Evolutionary conservation across 2,329 filamentous ascomycete species (phyloP), one percentile per base, ranked within the genome.

Genomic region (Knufia petricola): DNA sequence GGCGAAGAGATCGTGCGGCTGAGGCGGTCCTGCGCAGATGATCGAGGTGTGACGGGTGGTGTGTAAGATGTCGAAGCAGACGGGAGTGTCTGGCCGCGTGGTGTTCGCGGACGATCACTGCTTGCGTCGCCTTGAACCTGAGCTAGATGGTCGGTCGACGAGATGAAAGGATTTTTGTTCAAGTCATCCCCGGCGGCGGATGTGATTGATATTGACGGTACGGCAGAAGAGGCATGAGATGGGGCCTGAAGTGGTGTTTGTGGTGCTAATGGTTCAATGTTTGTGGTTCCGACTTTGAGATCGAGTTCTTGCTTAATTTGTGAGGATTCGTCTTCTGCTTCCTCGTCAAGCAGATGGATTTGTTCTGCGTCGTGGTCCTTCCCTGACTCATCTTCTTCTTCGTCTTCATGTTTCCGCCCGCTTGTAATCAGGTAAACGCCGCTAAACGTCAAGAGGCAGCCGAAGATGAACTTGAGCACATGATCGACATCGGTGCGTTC

Each of bases 391-490:
- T 78, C 77, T 38, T 80, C 77, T 23, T 67, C 50, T 12, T 77
- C 71, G 15, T 76, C 76, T 9, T 73, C 68, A 12, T 66, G 69
- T 44, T 77, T 71, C 57, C 89, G 77, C 47, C 87, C 88, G 60
- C 85, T 94, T 1, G 92, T 96, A 61, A 98, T 95, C 57, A 95
- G 77, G 67, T 92, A 96, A n/a, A 98, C 92, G 8, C 92, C 92
- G 51, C 90, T 81, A 65, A 98, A 98, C 1, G 92, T 98, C 55
- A 98, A 69, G 3, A 87, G 73, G 66, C 92, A 98, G 31, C 92
- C 92, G 19, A 86, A 87, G 10, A 95, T 70, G 61, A 98, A 98
- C 60, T 95, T 94, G 49, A 72, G 70, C 2, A 86, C 85, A 59
- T 87, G 85, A 41, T 81, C 75, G 24, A 75, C 68, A 0, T 81